Conservation (phyloP, 176 grass and related monocot species). For the sorghum (Sorghum bicolor) region DNA sequence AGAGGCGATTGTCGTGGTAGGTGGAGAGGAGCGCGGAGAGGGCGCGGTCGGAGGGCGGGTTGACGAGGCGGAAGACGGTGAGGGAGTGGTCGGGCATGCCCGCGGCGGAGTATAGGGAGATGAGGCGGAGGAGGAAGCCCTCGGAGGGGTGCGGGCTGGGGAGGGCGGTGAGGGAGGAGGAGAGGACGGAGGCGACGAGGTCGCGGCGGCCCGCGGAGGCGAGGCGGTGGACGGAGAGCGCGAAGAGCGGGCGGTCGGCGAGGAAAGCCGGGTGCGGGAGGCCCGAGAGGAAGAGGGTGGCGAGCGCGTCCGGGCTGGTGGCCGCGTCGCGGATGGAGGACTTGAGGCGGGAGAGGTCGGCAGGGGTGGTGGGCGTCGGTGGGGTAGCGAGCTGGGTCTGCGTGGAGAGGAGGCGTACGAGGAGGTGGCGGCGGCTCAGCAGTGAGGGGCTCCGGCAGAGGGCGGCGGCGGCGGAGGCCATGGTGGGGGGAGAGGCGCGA, state of each 20-base stretch:
- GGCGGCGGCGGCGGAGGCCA: conserved; percentile 51
- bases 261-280: conserved; percentile 44
- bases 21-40: conserved; percentile 70
- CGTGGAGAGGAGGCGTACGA: conserved; percentile 39
- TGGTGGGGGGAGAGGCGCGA: neutral
- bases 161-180: conserved; percentile 50
- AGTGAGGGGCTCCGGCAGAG: conserved; percentile 36
- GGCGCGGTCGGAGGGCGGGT: conserved; percentile 44
- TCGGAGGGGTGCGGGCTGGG: conserved; percentile 50
- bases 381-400: neutral
- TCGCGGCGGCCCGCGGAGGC: conserved; percentile 48
- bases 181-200: conserved; percentile 59
- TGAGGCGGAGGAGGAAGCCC: conserved; percentile 67
- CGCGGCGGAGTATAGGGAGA: conserved; percentile 56
- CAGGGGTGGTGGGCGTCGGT: neutral
- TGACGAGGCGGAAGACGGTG: conserved; percentile 55
- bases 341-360: conserved; percentile 47
- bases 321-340: conserved; percentile 55
- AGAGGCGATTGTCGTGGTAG: conserved; percentile 58
- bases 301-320: conserved; percentile 49
- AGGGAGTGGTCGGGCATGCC: conserved; percentile 60
- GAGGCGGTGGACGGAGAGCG: conserved; percentile 46
- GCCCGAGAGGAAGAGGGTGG: conserved; percentile 40
- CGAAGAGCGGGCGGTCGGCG: conserved; percentile 48
- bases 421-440: conserved; percentile 32